phyloP scores from a whole-genome alignment of 805 yeast species.

The Kazachstania kunashirensis region DNA sequence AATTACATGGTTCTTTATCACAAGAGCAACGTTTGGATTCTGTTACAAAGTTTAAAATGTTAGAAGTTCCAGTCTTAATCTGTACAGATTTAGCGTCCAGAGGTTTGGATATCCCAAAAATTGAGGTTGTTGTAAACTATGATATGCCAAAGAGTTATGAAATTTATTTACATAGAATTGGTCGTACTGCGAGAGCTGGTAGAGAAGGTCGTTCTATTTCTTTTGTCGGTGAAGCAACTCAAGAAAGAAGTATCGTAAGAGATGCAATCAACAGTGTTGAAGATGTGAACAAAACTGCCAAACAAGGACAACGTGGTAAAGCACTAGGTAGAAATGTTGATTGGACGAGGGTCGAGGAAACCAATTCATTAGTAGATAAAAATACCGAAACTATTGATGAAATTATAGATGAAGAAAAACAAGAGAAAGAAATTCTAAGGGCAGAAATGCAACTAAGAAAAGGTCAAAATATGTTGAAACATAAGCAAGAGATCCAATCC shows the following conservation, averaged over 20 bases:
- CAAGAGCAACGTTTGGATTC: constrained; percentile 90
- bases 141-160: constrained; percentile 95
- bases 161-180: constrained; percentile 91
- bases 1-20: constrained; percentile 71
- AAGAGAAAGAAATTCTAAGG: constrained; percentile 71
- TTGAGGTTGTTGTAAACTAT: constrained; percentile 86
- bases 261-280: constrained; percentile 70
- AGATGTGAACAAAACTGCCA: constrained; percentile 27
- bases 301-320: constrained; percentile 27
- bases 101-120: constrained; percentile 98
- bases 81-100: constrained; percentile 99
- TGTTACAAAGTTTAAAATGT: constrained; percentile 71
- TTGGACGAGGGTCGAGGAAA: constrained; percentile 72
- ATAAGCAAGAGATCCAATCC: constrained; percentile 70
- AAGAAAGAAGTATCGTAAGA: constrained; percentile 84
- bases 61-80: constrained; percentile 75
- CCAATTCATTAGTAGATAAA: constrained; percentile 49
- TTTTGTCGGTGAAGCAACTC: constrained; percentile 85
- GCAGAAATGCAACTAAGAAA: constrained; percentile 88
- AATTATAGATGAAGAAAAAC: constrained; percentile 77
- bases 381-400: constrained; percentile 60
- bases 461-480: constrained; percentile 76
- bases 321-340: constrained; percentile 88
- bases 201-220: constrained; percentile 90
- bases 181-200: constrained; percentile 99